phyloP scores from a whole-genome alignment of 2,329 filamentous ascomycete species.

The Colletotrichum falcatum region DNA sequence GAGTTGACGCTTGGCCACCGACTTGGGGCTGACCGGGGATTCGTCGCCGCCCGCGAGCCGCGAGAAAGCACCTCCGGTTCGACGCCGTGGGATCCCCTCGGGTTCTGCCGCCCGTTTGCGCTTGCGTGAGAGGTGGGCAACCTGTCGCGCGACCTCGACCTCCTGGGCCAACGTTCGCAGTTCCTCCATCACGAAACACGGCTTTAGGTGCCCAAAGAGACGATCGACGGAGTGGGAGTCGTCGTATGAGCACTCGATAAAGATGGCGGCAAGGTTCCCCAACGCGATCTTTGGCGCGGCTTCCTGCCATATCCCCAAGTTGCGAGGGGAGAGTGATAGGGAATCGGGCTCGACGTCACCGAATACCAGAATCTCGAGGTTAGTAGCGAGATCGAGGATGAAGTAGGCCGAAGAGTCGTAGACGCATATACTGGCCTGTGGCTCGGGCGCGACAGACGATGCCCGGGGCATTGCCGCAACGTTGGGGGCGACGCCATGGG shows the following conservation, averaged over 20 bases:
- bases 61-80: slow-evolving; percentile 37
- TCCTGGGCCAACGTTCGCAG: slow-evolving; percentile 77
- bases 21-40: slow-evolving; percentile 65
- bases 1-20: slow-evolving; percentile 45
- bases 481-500: slow-evolving; percentile 18
- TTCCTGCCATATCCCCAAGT: slow-evolving; percentile 85
- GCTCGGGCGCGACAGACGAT: slow-evolving; percentile 28
- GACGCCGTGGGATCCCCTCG: slow-evolving; percentile 45
- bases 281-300: slow-evolving; percentile 85
- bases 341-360: slow-evolving; percentile 96
- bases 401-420: slow-evolving; percentile 95
- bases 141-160: slow-evolving; percentile 67
- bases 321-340: slow-evolving; percentile 84
- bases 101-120: slow-evolving; percentile 68
- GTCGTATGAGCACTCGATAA: slow-evolving; percentile 96
- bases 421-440: slow-evolving; percentile 69
- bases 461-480: slow-evolving; percentile 14
- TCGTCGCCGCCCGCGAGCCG: slow-evolving; percentile 49
- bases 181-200: slow-evolving; percentile 84
- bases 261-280: slow-evolving; percentile 81
- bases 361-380: slow-evolving; percentile 88
- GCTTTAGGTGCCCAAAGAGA: slow-evolving; percentile 90
- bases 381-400: slow-evolving; percentile 78
- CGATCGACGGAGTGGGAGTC: slow-evolving; percentile 81
- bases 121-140: slow-evolving; percentile 63